Base-by-base conservation (phyloP, 2,329 filamentous ascomycete species). In the Myriosclerotinia duriaeana region DNA sequence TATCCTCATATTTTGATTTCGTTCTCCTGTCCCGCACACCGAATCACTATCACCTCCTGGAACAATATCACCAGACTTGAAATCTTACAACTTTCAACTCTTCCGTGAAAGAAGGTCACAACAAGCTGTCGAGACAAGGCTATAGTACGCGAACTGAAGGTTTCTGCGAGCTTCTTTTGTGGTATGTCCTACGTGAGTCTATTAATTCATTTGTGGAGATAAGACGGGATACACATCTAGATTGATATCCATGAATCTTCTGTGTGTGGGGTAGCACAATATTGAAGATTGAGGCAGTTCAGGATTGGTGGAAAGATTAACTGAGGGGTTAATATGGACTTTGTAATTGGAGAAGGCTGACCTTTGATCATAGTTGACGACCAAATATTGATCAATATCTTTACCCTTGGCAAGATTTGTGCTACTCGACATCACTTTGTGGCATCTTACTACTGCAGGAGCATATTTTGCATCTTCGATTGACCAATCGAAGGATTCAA, bases 321-420 rank as follows among this genome's bases (percentile, higher is more conserved):
- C 20, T 17, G 50, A 52, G 22, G 36, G 55, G 22, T 30, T 58
- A 20, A 40, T 34, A 38, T 44, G 42, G n/a, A 20, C 22, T 62
- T 52, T 42, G 46, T 26, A 30, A 53, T 30, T n/a, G 50, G 34
- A 36, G 50, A 63, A 55, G 38, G 30, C 61, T 56, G 50, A 64
- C 26, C 22, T 36, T 15, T 36, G 20, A 36, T 17, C 54, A 60
- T 26, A 20, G 34, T n/a, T 20, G 53, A 38, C 34, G n/a, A 38
- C 7, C 7, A 17, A 17, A n/a, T 8, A 38, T 8, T n/a, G 11
- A 56, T 26, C 20, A 9, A 52, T 30, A 36, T 20, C 34, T 38
- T 40, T 26, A 4, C 15, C 17, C 59, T 62, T 53, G 15, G 46
- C 59, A 34, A 36, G 42, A 59, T 59, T 46, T 34, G 17, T 46